These are phyloP conservation scores for Eruca vesicaria DNA, from an alignment of 441 rosid species.

Conservation along the genomic window DNA sequence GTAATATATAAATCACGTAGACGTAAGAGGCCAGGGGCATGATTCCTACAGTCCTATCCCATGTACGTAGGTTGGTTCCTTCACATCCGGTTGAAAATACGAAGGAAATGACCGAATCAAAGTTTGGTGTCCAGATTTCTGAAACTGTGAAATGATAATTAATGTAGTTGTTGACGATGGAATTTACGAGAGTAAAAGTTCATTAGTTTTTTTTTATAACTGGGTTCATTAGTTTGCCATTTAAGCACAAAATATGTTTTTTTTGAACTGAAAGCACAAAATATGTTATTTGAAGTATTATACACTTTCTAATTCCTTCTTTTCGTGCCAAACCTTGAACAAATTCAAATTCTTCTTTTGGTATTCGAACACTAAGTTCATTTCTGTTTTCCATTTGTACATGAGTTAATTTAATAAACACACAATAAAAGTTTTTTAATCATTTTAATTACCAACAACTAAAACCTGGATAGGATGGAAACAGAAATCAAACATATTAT, in stretches of 20 bases:
- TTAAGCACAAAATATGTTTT: background rate
- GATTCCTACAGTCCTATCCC: background rate
- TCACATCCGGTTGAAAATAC: background rate
- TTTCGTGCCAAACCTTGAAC: background rate
- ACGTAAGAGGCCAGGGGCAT: background rate
- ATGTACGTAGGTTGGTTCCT: background rate
- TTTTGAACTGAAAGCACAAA: no score
- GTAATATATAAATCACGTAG: background rate
- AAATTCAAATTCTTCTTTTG: background rate
- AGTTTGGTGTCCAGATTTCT: background rate
- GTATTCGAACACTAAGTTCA: background rate
- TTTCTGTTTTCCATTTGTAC: background rate
- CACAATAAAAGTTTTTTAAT: background rate
- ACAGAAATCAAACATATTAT: background rate
- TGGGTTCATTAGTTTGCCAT: no score
- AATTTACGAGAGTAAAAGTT: background rate
- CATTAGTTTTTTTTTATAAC: background rate
- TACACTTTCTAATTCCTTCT: background rate
- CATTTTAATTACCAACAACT: background rate
- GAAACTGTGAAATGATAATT: background rate
- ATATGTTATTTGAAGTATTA: background rate
- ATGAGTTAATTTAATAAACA: background rate
- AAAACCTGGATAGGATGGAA: background rate
- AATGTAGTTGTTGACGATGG: background rate
- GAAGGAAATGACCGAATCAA: background rate